Percentiles rank a stretch among this genome's conserved stretches.
Conservation (phyloP, 1,139 yeast genomes). For the Yamadazyma pseudoaaseri region DNA sequence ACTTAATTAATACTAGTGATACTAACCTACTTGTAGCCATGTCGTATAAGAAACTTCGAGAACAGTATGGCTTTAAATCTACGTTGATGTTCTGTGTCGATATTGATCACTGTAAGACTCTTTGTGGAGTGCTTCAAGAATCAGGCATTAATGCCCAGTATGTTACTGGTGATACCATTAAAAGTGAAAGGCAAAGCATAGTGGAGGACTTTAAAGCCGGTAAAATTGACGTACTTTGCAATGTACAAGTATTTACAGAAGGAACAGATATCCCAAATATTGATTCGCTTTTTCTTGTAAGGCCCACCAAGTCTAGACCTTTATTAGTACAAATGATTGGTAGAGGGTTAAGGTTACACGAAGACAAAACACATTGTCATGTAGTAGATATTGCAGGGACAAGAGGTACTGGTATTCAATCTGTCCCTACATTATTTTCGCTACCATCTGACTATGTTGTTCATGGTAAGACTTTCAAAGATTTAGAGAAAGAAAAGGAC, state of each 20-base stretch:
- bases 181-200: constrained; percentile 49
- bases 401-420: constrained; percentile 54
- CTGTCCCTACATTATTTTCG: constrained; percentile 60
- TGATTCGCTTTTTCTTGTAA: constrained; percentile 72
- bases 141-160: constrained; percentile 71
- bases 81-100: constrained; percentile 80
- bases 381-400: constrained; percentile 76
- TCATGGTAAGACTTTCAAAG: constrained; percentile 29
- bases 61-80: constrained; percentile 46
- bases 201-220: constrained; percentile 63
- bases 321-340: constrained; percentile 88
- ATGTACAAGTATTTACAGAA: constrained; percentile 90
- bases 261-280: constrained; percentile 95
- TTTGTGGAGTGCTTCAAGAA: constrained; percentile 53
- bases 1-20: constrained; percentile 52
- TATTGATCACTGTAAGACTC: constrained; percentile 58
- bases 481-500: constrained; percentile 26
- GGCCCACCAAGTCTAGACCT: constrained; percentile 79
- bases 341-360: constrained; percentile 70
- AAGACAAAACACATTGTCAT: constrained; percentile 65
- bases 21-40: constrained; percentile 56
- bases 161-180: constrained; percentile 67
- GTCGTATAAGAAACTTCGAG: constrained; percentile 51
- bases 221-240: constrained; percentile 68
- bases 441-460: constrained; percentile 30